phyloP scores from a whole-genome alignment of 192 early-diverging fungal species.

The Geosiphon pyriformis region DNA sequence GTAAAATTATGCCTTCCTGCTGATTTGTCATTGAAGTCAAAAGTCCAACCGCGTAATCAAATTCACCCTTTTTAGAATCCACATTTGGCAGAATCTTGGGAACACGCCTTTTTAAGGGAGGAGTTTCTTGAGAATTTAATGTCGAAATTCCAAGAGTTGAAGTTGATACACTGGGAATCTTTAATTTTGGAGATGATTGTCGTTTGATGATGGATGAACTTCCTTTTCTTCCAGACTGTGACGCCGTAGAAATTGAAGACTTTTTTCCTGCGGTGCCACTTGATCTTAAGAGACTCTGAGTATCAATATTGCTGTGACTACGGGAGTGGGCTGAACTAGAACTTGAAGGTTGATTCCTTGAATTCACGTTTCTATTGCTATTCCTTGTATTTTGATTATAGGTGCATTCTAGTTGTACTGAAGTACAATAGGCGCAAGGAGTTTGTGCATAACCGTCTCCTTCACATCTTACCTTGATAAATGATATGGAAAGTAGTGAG shows the following conservation, averaged over 20 bases:
- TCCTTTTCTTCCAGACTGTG: neutral
- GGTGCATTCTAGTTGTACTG: constrained; percentile 18
- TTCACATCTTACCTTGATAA: constrained; percentile 17
- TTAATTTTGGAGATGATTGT: neutral
- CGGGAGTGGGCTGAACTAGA: too few species aligned
- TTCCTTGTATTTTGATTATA: constrained; percentile 1
- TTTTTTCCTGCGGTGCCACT: neutral
- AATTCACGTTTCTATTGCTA: too few species aligned
- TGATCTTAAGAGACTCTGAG: too few species aligned
- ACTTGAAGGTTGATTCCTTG: too few species aligned
- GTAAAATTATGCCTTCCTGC: constrained; percentile 6
- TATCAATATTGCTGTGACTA: too few species aligned
- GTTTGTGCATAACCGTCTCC: constrained; percentile 17
- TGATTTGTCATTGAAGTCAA: constrained; percentile 4
- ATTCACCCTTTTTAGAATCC: neutral
- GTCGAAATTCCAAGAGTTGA: neutral
- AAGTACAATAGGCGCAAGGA: constrained; percentile 20
- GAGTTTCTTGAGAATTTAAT: neutral
- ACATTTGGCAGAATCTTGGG: neutral
- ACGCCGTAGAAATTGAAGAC: neutral
- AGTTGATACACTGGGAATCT: neutral
- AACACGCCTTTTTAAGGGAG: constrained; percentile 2
- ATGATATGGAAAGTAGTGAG: neutral
- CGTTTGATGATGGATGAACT: neutral
- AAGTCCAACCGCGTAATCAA: constrained; percentile 7